Evolutionary conservation across 306 rosid species (phyloP).

Genomic region (Astragalus glycyphyllos): DNA sequence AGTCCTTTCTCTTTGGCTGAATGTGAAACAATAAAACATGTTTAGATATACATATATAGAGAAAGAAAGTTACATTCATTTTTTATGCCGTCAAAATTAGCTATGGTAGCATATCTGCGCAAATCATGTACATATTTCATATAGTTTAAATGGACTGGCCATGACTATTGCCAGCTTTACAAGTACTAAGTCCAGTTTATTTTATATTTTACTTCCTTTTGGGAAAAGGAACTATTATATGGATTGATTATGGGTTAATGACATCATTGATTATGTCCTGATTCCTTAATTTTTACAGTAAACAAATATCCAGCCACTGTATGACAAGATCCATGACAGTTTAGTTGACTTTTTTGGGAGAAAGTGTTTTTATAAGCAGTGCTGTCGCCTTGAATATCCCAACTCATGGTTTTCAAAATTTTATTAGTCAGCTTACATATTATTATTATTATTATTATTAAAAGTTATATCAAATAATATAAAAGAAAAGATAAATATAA

Average conservation of each 20-base stretch:
- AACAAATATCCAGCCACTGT: not conserved
- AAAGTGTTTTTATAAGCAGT: too few species aligned
- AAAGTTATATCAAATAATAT: too few species aligned
- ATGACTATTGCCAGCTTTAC: not conserved
- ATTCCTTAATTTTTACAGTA: too few species aligned
- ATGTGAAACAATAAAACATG: not conserved
- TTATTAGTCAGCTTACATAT: too few species aligned
- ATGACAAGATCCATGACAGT: not conserved
- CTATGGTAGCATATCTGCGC: not conserved
- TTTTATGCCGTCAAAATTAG: slow-evolving; percentile 4
- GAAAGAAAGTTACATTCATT: not conserved
- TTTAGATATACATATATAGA: not conserved
- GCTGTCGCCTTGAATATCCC: too few species aligned
- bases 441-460: too few species aligned
- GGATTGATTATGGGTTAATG: not conserved
- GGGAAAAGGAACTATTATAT: not conserved
- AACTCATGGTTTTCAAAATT: too few species aligned
- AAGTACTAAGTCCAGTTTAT: not conserved
- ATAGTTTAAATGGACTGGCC: not conserved
- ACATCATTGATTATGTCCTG: slow-evolving; percentile 30
- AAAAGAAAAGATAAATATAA: too few species aligned
- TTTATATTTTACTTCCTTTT: slow-evolving; percentile 19
- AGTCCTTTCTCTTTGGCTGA: not conserved
- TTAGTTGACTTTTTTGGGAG: not conserved
- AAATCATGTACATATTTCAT: too few species aligned